phyloP scores from a whole-genome alignment of 2,329 filamentous ascomycete species.

The Akanthomyces muscarius region DNA sequence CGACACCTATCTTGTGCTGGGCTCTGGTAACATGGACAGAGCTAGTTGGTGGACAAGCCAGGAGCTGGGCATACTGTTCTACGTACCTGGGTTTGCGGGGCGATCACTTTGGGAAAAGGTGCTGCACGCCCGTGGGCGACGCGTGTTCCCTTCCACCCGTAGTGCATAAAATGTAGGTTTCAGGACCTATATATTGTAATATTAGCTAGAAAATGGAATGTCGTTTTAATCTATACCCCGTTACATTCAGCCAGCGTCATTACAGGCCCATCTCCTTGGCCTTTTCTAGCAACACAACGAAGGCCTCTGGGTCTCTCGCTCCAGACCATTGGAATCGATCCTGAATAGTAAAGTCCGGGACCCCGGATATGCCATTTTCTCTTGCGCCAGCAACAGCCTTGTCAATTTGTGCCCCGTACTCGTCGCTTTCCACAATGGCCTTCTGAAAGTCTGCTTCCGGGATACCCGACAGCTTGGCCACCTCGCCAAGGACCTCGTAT shows the following conservation, averaged over 20 bases:
- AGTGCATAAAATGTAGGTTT: background rate
- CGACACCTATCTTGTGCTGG: slow-evolving; percentile 61
- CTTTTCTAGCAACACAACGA: slow-evolving; percentile 62
- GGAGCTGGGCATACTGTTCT: slow-evolving; percentile 66
- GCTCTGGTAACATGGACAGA: slow-evolving; percentile 79
- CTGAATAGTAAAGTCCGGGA: slow-evolving; percentile 72
- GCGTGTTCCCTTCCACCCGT: background rate
- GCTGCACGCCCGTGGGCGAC: slow-evolving; percentile 31
- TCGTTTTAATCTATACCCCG: too few species aligned
- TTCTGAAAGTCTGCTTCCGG: slow-evolving; percentile 35
- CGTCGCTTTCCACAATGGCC: slow-evolving; percentile 41
- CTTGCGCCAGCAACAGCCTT: slow-evolving; percentile 27
- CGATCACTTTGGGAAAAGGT: slow-evolving; percentile 37
- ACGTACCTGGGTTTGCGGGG: slow-evolving; percentile 37
- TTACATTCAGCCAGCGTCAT: background rate
- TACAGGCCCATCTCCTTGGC: slow-evolving; percentile 32
- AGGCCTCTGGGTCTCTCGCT: slow-evolving; percentile 61
- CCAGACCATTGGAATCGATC: slow-evolving; percentile 63
- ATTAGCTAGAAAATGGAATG: background rate
- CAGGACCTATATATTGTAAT: background rate
- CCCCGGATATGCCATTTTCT: slow-evolving; percentile 50
- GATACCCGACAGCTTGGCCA: slow-evolving; percentile 42
- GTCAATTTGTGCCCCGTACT: slow-evolving; percentile 42
- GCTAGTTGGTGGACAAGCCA: slow-evolving; percentile 86
- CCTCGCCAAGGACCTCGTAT: slow-evolving; percentile 32